These are phyloP conservation scores for Russula sp. DNA, from an alignment of 768 basidiomycete species.

Conservation along the genomic window DNA sequence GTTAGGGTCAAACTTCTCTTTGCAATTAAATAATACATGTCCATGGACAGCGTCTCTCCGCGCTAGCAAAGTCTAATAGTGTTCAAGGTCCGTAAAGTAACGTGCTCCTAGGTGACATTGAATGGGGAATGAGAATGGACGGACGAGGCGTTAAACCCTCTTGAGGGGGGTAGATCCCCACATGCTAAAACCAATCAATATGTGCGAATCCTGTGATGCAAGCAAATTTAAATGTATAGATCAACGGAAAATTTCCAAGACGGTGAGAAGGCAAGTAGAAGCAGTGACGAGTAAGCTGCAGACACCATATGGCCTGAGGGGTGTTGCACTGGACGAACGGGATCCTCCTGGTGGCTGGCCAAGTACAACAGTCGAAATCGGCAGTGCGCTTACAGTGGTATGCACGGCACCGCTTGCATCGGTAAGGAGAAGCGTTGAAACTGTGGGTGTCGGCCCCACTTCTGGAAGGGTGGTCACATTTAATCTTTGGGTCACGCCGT, in stretches of 20 bases:
- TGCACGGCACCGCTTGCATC: slow-evolving; percentile 43
- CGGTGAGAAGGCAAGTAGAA: background rate
- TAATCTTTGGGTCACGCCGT: slow-evolving; percentile 26
- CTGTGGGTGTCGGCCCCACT: slow-evolving; percentile 42
- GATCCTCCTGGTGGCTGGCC: slow-evolving; percentile 61
- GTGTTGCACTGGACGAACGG: background rate
- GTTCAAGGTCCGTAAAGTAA: slow-evolving; percentile 4
- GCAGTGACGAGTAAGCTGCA: background rate
- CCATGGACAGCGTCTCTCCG: background rate
- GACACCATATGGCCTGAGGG: background rate
- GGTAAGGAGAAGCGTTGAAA: slow-evolving; percentile 52
- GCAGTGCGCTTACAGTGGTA: slow-evolving; percentile 47
- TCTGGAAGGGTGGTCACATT: slow-evolving; percentile 52
- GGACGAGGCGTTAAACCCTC: background rate
- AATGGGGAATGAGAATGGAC: background rate
- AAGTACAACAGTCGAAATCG: slow-evolving; percentile 42
- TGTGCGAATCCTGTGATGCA: background rate
- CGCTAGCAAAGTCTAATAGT: background rate
- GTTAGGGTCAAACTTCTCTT: slow-evolving; percentile 7
- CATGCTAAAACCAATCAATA: background rate
- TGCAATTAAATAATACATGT: background rate
- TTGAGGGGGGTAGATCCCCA: background rate
- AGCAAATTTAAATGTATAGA: slow-evolving; percentile 2
- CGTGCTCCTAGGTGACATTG: background rate
- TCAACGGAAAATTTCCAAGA: slow-evolving; percentile 2